Evolutionary conservation across 2,329 filamentous ascomycete species (phyloP).

Genomic region (Acephala macrosclerotiorum): DNA sequence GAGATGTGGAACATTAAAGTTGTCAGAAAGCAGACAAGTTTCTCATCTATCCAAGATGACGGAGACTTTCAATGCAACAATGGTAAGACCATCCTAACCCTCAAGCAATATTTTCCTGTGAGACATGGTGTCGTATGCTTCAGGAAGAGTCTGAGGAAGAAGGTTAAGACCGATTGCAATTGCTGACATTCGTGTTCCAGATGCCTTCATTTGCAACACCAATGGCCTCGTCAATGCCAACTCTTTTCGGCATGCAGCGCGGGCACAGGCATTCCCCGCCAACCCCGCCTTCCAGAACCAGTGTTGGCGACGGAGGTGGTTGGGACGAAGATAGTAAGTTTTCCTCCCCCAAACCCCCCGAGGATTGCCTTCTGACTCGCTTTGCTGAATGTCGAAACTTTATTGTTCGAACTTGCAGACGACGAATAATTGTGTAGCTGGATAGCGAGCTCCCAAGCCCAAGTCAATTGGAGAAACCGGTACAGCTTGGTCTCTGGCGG

Average conservation of each 20-base stretch:
- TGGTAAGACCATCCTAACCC: neutral
- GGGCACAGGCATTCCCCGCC: neutral
- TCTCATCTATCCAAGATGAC: neutral
- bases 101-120: neutral
- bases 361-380: constrained; percentile 9
- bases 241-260: too few species aligned
- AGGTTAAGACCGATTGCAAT: neutral
- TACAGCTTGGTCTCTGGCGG: neutral
- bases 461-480: constrained; percentile 19
- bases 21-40: neutral
- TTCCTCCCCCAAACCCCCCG: neutral
- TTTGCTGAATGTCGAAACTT: constrained; percentile 53
- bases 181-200: neutral
- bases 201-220: neutral
- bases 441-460: too few species aligned
- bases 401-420: constrained; percentile 53
- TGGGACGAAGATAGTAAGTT: constrained; percentile 33
- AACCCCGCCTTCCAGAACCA: neutral
- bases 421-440: too few species aligned
- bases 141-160: neutral
- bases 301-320: too few species aligned
- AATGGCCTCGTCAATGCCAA: too few species aligned
- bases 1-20: neutral
- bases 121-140: neutral
- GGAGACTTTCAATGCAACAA: neutral